Evolutionary conservation across 2,329 filamentous ascomycete genomes (phyloP).

Genomic region (Colletotrichum salicis): DNA sequence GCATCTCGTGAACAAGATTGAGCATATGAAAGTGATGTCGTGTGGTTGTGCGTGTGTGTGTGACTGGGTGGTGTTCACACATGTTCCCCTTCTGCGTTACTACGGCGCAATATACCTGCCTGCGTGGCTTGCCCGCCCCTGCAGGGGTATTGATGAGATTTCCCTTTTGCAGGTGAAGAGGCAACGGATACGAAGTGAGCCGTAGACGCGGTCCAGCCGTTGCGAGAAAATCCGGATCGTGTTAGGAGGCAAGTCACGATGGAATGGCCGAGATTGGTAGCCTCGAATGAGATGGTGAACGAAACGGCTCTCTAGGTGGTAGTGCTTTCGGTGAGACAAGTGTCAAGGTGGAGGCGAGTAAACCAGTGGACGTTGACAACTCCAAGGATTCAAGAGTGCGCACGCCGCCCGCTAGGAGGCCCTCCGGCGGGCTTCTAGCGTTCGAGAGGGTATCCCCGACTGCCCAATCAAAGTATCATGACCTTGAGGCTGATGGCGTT

Average conservation of each 20-base stretch:
- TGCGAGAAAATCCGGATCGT: neutral
- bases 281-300: neutral
- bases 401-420: neutral
- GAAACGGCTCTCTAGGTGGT: neutral
- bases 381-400: neutral
- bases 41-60: neutral
- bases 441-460: neutral
- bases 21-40: constrained; percentile 36
- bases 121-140: constrained; percentile 8
- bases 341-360: constrained; percentile 1
- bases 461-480: constrained; percentile 23
- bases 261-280: neutral
- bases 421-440: constrained; percentile 23
- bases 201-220: constrained; percentile 1
- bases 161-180: neutral
- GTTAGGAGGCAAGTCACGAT: neutral
- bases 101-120: constrained; percentile 8
- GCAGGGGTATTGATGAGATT: neutral
- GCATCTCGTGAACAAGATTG: constrained; percentile 30
- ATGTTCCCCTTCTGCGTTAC: neutral
- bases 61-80: constrained; percentile 1
- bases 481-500: constrained; percentile 11
- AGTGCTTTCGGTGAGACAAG: constrained; percentile 19
- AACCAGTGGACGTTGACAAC: constrained; percentile 17
- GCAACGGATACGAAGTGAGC: neutral